Percentiles rank a stretch among this genome's conserved stretches.
These are phyloP conservation scores for Trichoderma harzianum DNA, from an alignment of 2,329 filamentous ascomycete genomes.

Conservation along the genomic window DNA sequence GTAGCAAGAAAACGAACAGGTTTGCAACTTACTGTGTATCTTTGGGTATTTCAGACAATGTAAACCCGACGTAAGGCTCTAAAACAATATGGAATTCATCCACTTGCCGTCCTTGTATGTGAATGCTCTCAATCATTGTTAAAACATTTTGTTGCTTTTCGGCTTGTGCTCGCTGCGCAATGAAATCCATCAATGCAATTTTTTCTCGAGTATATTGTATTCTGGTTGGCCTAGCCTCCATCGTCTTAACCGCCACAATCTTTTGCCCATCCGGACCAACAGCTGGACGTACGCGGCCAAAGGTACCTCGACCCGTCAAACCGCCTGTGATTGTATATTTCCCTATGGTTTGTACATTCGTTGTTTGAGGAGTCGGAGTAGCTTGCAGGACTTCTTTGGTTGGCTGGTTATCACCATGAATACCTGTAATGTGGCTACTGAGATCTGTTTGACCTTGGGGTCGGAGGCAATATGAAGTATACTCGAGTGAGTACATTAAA, in stretches of 20 bases:
- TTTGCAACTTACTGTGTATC: neutral
- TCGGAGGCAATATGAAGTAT: neutral
- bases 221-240: neutral
- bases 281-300: neutral
- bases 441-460: neutral
- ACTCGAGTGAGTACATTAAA: neutral
- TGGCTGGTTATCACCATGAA: neutral
- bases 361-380: neutral
- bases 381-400: neutral
- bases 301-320: neutral
- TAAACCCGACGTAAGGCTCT: neutral
- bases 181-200: neutral
- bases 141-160: neutral
- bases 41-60: neutral
- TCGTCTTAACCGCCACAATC: neutral
- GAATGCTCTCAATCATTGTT: neutral
- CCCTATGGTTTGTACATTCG: neutral
- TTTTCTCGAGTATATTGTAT: neutral
- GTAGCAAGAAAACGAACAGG: neutral
- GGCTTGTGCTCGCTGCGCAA: neutral
- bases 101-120: neutral
- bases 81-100: neutral
- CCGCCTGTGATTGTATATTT: neutral
- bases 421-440: neutral
- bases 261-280: neutral